A percentile compares a stretch with the other conserved stretches of the same genome.
Conservation (phyloP, 495 filamentous ascomycete genomes). For the Penicillium taxi region DNA sequence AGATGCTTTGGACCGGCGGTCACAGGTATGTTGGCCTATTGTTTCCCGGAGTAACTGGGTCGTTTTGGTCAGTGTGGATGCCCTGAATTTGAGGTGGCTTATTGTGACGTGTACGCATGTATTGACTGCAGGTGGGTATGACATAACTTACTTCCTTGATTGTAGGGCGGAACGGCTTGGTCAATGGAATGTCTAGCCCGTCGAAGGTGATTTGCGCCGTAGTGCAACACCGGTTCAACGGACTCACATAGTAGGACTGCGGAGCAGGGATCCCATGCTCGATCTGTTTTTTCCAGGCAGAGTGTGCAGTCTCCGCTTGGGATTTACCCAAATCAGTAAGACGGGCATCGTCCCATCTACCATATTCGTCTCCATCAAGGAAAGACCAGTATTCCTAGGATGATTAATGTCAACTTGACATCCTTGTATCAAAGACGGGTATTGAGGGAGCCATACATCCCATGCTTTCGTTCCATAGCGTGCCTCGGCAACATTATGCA, state of each 20-base stretch:
- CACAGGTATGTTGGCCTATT: conserved; percentile 74
- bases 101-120: too few species aligned
- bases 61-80: too few species aligned
- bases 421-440: background rate
- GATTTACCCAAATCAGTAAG: conserved; percentile 55
- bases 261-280: conserved; percentile 52
- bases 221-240: conserved; percentile 60
- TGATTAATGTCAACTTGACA: background rate
- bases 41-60: conserved; percentile 57
- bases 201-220: conserved; percentile 59
- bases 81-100: too few species aligned
- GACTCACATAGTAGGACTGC: conserved; percentile 63
- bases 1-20: conserved; percentile 54
- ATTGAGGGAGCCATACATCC: conserved; percentile 46
- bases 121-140: background rate
- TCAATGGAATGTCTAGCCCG: conserved; percentile 42
- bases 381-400: conserved; percentile 62
- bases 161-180: conserved; percentile 49
- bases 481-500: conserved; percentile 58
- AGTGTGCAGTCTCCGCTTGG: conserved; percentile 57
- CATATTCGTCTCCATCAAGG: conserved; percentile 58
- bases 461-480: conserved; percentile 60
- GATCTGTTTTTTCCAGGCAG: conserved; percentile 54
- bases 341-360: conserved; percentile 64
- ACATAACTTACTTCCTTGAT: conserved; percentile 53